phyloP scores from a whole-genome alignment of 192 early-diverging fungal genomes.

The Entomortierella lignicola region DNA sequence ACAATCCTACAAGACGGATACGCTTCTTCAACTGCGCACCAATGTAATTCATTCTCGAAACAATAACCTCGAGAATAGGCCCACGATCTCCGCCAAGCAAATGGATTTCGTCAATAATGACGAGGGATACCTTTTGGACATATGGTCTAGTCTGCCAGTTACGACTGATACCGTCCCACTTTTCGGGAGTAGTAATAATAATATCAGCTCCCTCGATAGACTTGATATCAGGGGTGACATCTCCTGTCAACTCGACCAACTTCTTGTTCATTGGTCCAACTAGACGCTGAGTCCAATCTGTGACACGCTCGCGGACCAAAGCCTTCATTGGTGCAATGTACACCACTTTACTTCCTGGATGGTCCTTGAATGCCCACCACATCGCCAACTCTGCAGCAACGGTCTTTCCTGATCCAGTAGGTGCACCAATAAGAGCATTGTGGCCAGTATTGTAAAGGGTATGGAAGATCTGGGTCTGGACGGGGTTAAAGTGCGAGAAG shows the following conservation, averaged over 20 bases:
- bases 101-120: slow-evolving; percentile 99
- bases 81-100: slow-evolving; percentile 96
- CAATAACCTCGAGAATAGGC: slow-evolving; percentile 97
- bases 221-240: slow-evolving; percentile 92
- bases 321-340: slow-evolving; percentile 99
- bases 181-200: slow-evolving; percentile 98
- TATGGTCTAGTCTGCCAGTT: slow-evolving; percentile 92
- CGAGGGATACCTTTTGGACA: slow-evolving; percentile 86
- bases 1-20: slow-evolving; percentile 94
- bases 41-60: slow-evolving; percentile 98
- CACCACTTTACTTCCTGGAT: slow-evolving; percentile 86
- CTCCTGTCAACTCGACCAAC: slow-evolving; percentile 96
- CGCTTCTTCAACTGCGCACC: slow-evolving; percentile 76
- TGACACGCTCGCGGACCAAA: slow-evolving; percentile 93
- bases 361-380: slow-evolving; percentile 91
- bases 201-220: slow-evolving; percentile 92
- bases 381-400: slow-evolving; percentile 96
- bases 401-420: slow-evolving; percentile 98
- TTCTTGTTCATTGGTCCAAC: slow-evolving; percentile 77
- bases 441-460: slow-evolving; percentile 88
- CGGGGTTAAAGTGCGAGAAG: slow-evolving; percentile 97
- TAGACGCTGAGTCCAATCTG: slow-evolving; percentile 86
- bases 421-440: slow-evolving; percentile 94
- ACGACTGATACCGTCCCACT: slow-evolving; percentile 98
- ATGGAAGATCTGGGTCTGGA: slow-evolving; percentile 99